Percentiles rank a stretch among this genome's conserved stretches.
These are phyloP conservation scores for Cercospora sojina DNA, from an alignment of 2,329 filamentous ascomycete genomes.

Conservation along the genomic window DNA sequence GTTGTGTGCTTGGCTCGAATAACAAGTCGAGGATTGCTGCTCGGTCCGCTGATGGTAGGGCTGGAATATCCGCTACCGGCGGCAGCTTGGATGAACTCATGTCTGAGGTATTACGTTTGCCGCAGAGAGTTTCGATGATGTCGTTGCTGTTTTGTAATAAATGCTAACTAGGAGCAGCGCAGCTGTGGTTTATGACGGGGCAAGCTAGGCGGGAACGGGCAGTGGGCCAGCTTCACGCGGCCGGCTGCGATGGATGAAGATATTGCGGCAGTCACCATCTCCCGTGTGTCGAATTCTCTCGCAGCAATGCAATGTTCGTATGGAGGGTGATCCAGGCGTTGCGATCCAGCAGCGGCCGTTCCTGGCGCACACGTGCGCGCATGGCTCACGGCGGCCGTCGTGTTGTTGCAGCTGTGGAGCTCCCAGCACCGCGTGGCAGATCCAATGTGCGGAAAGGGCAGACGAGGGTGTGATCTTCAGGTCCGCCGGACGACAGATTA, in stretches of 20 bases:
- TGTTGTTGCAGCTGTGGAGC: neutral
- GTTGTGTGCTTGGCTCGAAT: slow-evolving; percentile 76
- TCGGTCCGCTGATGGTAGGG: slow-evolving; percentile 57
- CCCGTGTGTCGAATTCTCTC: neutral
- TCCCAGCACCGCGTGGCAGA: neutral
- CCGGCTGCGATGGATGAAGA: slow-evolving; percentile 1
- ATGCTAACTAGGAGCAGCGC: neutral
- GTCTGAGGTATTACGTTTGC: neutral
- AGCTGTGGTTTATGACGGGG: neutral
- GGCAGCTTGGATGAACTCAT: slow-evolving; percentile 50
- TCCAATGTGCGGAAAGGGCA: neutral
- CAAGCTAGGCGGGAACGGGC: neutral
- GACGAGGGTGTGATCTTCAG: neutral
- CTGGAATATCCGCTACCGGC: slow-evolving; percentile 55
- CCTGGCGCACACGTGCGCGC: neutral
- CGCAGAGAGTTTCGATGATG: neutral
- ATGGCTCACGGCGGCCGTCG: neutral
- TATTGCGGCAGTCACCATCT: neutral
- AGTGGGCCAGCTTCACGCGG: slow-evolving; percentile 1
- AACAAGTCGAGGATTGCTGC: slow-evolving; percentile 68
- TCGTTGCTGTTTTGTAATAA: neutral
- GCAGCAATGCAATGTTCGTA: neutral
- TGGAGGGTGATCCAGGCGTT: neutral
- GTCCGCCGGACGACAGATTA: neutral
- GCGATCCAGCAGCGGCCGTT: neutral